Percentiles rank a stretch among this genome's conserved stretches.
Conservation (phyloP, 805 yeast genomes). For the Kurtzmaniella fragi region DNA sequence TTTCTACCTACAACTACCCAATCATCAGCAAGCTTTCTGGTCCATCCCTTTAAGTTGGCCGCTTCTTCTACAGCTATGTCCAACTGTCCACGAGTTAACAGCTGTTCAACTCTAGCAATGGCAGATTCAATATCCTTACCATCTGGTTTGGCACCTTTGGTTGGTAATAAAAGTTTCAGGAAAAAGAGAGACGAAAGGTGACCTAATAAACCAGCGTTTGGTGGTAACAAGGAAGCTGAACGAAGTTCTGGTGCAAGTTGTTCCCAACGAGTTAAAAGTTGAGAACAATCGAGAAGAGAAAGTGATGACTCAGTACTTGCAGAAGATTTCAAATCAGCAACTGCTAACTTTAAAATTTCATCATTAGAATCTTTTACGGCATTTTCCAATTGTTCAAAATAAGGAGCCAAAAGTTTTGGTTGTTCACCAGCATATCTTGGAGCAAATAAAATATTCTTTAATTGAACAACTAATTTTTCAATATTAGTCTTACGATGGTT, state of each 20-base stretch:
- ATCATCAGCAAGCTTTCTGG: constrained; percentile 81
- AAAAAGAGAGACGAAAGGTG: constrained; percentile 78
- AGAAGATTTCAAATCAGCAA: constrained; percentile 30
- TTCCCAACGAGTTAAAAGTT: constrained; percentile 75
- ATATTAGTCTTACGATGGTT: constrained; percentile 30
- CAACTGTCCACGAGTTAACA: constrained; percentile 69
- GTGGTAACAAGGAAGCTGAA: constrained; percentile 84
- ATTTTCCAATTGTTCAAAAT: constrained; percentile 32
- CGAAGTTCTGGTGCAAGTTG: constrained; percentile 80
- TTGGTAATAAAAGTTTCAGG: constrained; percentile 69
- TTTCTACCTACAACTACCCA: constrained; percentile 90
- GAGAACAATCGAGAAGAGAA: constrained; percentile 70
- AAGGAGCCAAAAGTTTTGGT: constrained; percentile 26
- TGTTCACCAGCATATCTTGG: constrained; percentile 14
- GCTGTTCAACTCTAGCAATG: constrained; percentile 76
- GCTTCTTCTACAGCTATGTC: constrained; percentile 91
- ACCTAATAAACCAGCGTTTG: constrained; percentile 92
- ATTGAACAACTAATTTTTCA: constrained; percentile 26
- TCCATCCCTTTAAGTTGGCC: constrained; percentile 86
- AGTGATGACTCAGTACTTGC: constrained; percentile 33
- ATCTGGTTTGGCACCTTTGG: constrained; percentile 64
- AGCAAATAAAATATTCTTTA: constrained; percentile 24
- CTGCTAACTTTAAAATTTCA: constrained; percentile 29
- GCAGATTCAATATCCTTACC: constrained; percentile 88
- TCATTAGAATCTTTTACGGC: constrained; percentile 19